Evolutionary conservation across 2,329 filamentous ascomycete species (phyloP), one percentile per base, ranked within the genome.

Genomic region (Zymoseptoria tritici): DNA sequence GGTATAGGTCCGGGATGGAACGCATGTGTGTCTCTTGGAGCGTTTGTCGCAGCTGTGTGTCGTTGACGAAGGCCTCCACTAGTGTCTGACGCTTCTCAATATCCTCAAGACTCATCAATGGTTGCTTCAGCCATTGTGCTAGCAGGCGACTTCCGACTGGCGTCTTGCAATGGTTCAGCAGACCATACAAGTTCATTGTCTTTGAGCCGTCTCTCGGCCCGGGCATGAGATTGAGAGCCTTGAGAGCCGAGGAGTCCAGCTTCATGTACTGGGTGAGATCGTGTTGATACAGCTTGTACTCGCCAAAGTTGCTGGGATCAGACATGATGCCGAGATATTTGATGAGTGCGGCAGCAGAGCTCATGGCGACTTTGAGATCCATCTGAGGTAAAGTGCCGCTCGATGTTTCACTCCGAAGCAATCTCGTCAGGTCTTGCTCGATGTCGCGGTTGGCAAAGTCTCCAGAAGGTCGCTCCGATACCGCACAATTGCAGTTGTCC

Each of bases 261-360:
- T 97, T 99, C 94, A 99, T 99, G 74, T 91, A 99, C 70, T 99
- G 92, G 1, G 92, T 88, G 52, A 99, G 78, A 71, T 99, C 94
- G 74, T 99, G 94, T 75, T 99, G 94, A 71, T 97, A 99, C 16
- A 99, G 83, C 73, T 93, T 90, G 71, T 95, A 99, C 72, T 99
- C 93, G 2, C 95, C 94, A 74, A 97, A 97, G 75, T 99, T 99
- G 58, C 90, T 91, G 1, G 90, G 80, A 72, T 99, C 94, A 29
- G 94, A 90, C 76, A 99, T 83, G 42, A 95, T 87, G 42, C 89
- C 88, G 2, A 99, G 83, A 68, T 99, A 99, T 73, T 93, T 96
- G 78, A 99, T 96, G 67, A 99, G 78, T 7, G 93, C 90, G 5
- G 94, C 88, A 0, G 94, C 92, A 29, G 94, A 90, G 13, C 92